Conservation (phyloP, 1,139 yeast genomes). For the Zygosaccharomyces sapae region DNA sequence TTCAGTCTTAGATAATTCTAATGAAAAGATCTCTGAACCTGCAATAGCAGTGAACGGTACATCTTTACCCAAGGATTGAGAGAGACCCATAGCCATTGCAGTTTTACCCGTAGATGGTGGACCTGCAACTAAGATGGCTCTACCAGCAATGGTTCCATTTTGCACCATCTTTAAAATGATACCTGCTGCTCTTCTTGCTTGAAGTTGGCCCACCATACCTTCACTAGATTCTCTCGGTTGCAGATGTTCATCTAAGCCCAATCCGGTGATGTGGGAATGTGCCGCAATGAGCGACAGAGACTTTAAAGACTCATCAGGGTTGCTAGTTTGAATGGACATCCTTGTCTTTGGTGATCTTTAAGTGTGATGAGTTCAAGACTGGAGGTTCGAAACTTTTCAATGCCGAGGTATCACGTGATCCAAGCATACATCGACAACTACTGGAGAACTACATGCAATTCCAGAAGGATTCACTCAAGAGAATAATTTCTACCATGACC, state of each 20-base stretch:
- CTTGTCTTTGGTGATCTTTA: neutral
- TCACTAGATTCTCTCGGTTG: slow-evolving; percentile 76
- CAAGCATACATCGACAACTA: too few relatives aligned
- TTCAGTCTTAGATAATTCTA: slow-evolving; percentile 91
- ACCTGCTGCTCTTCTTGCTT: slow-evolving; percentile 96
- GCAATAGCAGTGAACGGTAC: slow-evolving; percentile 96
- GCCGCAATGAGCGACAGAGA: slow-evolving; percentile 83
- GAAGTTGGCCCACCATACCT: slow-evolving; percentile 97
- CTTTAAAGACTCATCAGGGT: slow-evolving; percentile 42
- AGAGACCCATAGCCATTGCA: slow-evolving; percentile 95
- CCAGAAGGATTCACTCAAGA: neutral
- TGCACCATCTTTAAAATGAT: slow-evolving; percentile 88
- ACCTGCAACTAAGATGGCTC: slow-evolving; percentile 94
- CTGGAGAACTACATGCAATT: neutral
- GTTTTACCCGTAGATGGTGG: slow-evolving; percentile 99
- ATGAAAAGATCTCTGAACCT: slow-evolving; percentile 87
- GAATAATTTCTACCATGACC: too few relatives aligned
- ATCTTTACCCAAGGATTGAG: slow-evolving; percentile 82
- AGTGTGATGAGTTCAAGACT: slow-evolving; percentile 1
- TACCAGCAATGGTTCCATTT: slow-evolving; percentile 92
- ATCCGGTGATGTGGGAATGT: slow-evolving; percentile 92
- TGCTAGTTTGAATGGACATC: slow-evolving; percentile 45
- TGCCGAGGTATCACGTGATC: slow-evolving; percentile 2
- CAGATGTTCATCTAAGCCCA: slow-evolving; percentile 87
- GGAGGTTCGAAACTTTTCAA: slow-evolving; percentile 7